Base-by-base conservation (phyloP, 2,329 filamentous ascomycete genomes). In the Colletotrichum coccodes region DNA sequence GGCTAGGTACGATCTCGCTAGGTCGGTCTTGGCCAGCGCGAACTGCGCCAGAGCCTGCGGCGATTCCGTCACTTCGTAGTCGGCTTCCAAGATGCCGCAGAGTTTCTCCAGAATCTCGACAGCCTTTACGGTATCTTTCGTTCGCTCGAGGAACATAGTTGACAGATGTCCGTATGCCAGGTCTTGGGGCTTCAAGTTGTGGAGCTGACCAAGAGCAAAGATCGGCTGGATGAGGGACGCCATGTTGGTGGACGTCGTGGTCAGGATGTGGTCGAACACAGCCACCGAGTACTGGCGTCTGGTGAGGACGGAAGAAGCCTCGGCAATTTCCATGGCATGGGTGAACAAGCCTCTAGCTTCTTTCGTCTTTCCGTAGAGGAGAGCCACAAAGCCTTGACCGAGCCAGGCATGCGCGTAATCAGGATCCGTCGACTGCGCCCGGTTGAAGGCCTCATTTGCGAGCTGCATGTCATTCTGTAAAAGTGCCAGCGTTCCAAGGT, bases 381-480 rank as follows among this genome's bases (percentile, higher is more conserved):
- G 85, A 4, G 96, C 94, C 60, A 98, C 87, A 30, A 97, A 86
- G 0, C 94, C 95, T 79, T 98, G 95, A 1, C 96, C 96, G 8
- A 98, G 84, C 97, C 96, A 99, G 18, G 95, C 95, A 75, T 95
- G 90, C 0, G 94, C 91, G 76, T 95, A 97, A 72, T 98, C 95
- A 0, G 97, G 96, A 77, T 99, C 97, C 4, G 93, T 93, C 1
- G 95, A 97, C 78, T 99, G 96, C 4, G 95, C 94, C 71, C 94
- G 88, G 2, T 94, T 94, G 78, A 98, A 98, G 0, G 94, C 91
- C 72, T 95, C 90, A 74, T 97, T 97, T 6, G 96, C 94, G n/a
- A 98, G 86, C 75, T 94, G 88, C 23, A 90, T 80, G 74, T 99
- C 96, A 64, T 92, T 92, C 72, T 97, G 92, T 5, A 97, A 80